Base-by-base conservation (phyloP, 106 monocot genomes). In the Cymbidium sinense region DNA sequence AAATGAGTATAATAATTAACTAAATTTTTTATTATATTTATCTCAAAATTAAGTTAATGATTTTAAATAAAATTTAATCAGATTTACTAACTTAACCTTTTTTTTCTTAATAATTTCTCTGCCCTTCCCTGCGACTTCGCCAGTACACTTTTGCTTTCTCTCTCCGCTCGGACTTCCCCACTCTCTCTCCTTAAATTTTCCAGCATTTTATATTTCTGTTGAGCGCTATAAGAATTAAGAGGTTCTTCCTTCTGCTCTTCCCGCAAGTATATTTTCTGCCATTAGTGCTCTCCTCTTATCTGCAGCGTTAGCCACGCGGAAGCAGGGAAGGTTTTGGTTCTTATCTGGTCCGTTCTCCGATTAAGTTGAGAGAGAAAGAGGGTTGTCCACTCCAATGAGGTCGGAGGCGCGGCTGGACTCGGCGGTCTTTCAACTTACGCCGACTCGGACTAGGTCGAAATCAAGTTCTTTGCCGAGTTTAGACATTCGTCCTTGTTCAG, bases 401-500 rank as follows among this genome's bases (percentile, higher is more conserved):
- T 54, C 91, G 82, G 88, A 89, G 41, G 64, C 75, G 62, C 85
- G 82, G 78, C 84, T 92, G 30, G 89, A 92, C 20, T 85, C 84
- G 58, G 79, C 78, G 28, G 85, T 92, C 1, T 92, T 92, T 70
- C 92, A 92, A 73, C 89, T 92, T 77, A 92, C 92, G 19, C 89
- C 92, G 27, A 89, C 92, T 64, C 81, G 89, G 23, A 92, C 92
- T 29, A 89, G 92, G 92, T 92, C 23, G 31, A 17, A 31, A 7
- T 44, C 69, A 37, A 4, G 36, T 29, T 34, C 10, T 13, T 47
- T 47, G 11, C 47, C 15, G 47, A 47, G 47, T 47, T 47, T 37
- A 41, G 7, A 47, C 7, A 34, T 70, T 20, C 31, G 37, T 28
- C 1, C 73, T 27, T 9, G 64, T 74, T 51, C 47, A 47, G 13